phyloP scores from a whole-genome alignment of 495 filamentous ascomycete species.

The Oleoguttula mirabilis region DNA sequence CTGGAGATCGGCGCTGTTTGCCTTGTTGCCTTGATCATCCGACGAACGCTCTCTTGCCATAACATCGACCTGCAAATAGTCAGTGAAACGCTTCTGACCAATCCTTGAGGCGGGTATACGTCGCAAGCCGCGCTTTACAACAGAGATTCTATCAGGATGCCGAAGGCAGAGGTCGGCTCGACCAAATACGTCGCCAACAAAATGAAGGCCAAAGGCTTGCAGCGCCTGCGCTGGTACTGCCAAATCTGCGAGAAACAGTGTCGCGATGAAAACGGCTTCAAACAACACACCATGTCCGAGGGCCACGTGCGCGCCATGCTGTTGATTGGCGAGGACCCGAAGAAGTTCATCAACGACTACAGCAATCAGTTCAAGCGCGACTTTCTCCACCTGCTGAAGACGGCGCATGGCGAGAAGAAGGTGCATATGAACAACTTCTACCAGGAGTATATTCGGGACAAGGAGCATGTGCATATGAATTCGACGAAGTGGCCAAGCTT shows the following conservation, averaged over 20 bases:
- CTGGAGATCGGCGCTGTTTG: too few relatives aligned
- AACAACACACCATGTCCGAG: constrained; percentile 64
- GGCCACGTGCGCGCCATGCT: constrained; percentile 77
- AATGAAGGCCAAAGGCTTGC: constrained; percentile 79
- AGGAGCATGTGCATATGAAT: constrained; percentile 89
- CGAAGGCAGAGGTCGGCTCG: constrained; percentile 77
- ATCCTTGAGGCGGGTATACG: too few relatives aligned
- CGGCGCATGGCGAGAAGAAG: constrained; percentile 73
- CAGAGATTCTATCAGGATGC: constrained; percentile 50
- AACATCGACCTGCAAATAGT: too few relatives aligned
- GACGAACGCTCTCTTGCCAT: too few relatives aligned
- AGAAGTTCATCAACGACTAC: constrained; percentile 66
- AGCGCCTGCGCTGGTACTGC: constrained; percentile 77
- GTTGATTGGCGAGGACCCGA: constrained; percentile 69
- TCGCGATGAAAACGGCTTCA: constrained; percentile 65
- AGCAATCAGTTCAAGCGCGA: constrained; percentile 64
- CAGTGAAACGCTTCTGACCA: too few relatives aligned
- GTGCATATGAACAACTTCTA: constrained; percentile 86
- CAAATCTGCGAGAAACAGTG: constrained; percentile 51
- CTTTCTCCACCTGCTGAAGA: constrained; percentile 63
- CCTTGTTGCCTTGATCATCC: too few relatives aligned
- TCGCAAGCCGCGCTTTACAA: background rate
- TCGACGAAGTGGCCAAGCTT: constrained; percentile 73
- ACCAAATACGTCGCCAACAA: constrained; percentile 80
- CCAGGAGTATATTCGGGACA: constrained; percentile 68